A percentile compares a stretch with the other conserved stretches of the same genome.
phyloP scores from a whole-genome alignment of 306 rosid species.

The Sechiopsis laciniata region DNA sequence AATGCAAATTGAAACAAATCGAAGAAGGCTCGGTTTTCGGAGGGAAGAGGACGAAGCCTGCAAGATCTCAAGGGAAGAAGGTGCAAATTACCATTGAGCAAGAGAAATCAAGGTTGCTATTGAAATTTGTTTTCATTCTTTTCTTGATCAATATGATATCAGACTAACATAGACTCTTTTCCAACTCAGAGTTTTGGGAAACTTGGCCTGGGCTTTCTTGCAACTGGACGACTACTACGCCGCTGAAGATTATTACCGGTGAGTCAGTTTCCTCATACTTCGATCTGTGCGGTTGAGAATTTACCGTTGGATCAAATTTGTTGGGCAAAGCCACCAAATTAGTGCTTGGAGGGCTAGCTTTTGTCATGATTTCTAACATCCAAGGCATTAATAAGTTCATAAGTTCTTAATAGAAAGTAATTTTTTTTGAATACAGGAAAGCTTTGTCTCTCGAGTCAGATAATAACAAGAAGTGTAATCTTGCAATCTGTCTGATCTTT shows the following conservation, averaged over 20 bases:
- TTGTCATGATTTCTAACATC: not conserved
- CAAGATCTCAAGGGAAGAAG: slow-evolving; percentile 83
- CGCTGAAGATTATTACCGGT: slow-evolving; percentile 80
- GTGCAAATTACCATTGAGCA: slow-evolving; percentile 75
- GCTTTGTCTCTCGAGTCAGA: slow-evolving; percentile 73
- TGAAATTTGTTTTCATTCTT: slow-evolving; percentile 17
- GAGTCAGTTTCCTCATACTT: not conserved
- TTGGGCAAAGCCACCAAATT: not conserved
- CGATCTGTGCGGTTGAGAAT: not conserved
- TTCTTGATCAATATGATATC: not conserved
- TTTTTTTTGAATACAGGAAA: slow-evolving; percentile 40
- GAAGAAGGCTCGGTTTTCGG: slow-evolving; percentile 60
- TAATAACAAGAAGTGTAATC: slow-evolving; percentile 82
- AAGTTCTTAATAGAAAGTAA: not conserved
- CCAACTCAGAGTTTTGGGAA: slow-evolving; percentile 62
- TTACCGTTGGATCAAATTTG: too few species aligned
- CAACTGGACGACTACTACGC: slow-evolving; percentile 52
- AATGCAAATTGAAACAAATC: slow-evolving; percentile 64
- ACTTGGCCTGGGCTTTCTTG: slow-evolving; percentile 95
- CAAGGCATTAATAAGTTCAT: not conserved
- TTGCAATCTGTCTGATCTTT: slow-evolving; percentile 80
- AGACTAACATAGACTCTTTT: not conserved
- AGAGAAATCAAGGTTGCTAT: slow-evolving; percentile 71
- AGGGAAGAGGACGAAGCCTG: slow-evolving; percentile 72
- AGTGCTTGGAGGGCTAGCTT: not conserved